Base-by-base conservation (phyloP, 1,284 basidiomycete species). In the Polyporus tsugae region DNA sequence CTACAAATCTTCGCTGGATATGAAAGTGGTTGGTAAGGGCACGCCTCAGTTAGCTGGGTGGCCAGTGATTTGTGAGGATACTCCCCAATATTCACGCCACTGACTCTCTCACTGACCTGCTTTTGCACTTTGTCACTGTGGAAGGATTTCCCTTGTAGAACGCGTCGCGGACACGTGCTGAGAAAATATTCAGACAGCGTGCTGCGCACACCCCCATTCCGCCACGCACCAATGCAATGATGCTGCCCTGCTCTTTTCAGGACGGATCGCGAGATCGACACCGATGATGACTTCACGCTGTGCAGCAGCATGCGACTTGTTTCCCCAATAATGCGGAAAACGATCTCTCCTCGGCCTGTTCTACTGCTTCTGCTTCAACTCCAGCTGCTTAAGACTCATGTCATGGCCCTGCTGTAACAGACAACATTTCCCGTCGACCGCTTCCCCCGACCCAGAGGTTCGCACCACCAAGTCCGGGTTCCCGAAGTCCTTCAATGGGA, bases 201-300 rank as follows among this genome's bases (percentile, higher is more conserved):
- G 9, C 39, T 10, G 13, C 9, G 39, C 13, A 7, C 29, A 29
- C 29, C 29, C 29, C 29, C 29, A 29, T 29, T 29, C 29, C 29
- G 29, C 29, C 29, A 29, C 29, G 29, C 29, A 29, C 29, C 29
- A 29, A 29, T 29, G 29, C 29, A 29, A 29, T 29, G 29, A 29
- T 29, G 29, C 29, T 29, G 29, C 29, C 29, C n/a, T 19, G 22
- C 22, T 2, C 46, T 6, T 49, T 49, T 11, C 46, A 49, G 22
- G 22, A 22, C 44, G 6, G 15, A 19, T 46, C 44, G 19, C n/a
- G 49, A 29, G 22, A 29, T 52, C 52, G 29, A 55, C 52, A 33
- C 17, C 29, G 29, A 55, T 55, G 29, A 55, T 55, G 29, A 55
- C 52, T 35, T 55, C 52, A 35, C 52, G 52, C 52, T 33, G 17